Conservation (phyloP, 164 flowering plant genomes). For the Vitis vinifera region DNA sequence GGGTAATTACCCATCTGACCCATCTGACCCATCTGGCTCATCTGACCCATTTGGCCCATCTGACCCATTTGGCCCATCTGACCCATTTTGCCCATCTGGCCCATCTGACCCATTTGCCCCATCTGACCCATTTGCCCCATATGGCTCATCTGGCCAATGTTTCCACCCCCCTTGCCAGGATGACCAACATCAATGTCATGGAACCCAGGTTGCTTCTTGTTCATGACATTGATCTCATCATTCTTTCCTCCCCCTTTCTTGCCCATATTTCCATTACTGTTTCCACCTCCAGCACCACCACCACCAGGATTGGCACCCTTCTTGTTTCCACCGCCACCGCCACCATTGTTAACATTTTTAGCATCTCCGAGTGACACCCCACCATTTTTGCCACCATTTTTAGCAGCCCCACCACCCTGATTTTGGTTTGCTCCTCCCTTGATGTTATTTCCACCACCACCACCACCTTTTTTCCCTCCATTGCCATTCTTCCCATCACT, state of each 20-base stretch:
- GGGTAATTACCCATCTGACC: slow-evolving; percentile 27
- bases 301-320: slow-evolving; percentile 25
- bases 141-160: slow-evolving; percentile 10
- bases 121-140: not conserved
- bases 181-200: slow-evolving; percentile 13
- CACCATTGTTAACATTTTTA: slow-evolving; percentile 16
- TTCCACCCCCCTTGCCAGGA: slow-evolving; percentile 8
- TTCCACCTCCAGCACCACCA: slow-evolving; percentile 5
- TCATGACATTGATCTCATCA: slow-evolving; percentile 15
- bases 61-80: slow-evolving; percentile 13
- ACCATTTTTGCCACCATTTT: slow-evolving; percentile 14
- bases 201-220: slow-evolving; percentile 14
- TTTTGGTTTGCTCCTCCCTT: slow-evolving; percentile 25
- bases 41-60: slow-evolving; percentile 22
- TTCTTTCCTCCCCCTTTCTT: slow-evolving; percentile 10
- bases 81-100: slow-evolving; percentile 19
- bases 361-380: not conserved
- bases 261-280: slow-evolving; percentile 17
- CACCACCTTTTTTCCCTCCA: slow-evolving; percentile 26
- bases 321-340: slow-evolving; percentile 16
- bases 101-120: slow-evolving; percentile 16
- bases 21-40: slow-evolving; percentile 21
- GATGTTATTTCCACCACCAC: slow-evolving; percentile 15
- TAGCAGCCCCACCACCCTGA: slow-evolving; percentile 18
- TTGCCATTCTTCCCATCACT: slow-evolving; percentile 21